Evolutionary conservation across 2,329 filamentous ascomycete species (phyloP).

Genomic region (Akanthomyces muscarius): DNA sequence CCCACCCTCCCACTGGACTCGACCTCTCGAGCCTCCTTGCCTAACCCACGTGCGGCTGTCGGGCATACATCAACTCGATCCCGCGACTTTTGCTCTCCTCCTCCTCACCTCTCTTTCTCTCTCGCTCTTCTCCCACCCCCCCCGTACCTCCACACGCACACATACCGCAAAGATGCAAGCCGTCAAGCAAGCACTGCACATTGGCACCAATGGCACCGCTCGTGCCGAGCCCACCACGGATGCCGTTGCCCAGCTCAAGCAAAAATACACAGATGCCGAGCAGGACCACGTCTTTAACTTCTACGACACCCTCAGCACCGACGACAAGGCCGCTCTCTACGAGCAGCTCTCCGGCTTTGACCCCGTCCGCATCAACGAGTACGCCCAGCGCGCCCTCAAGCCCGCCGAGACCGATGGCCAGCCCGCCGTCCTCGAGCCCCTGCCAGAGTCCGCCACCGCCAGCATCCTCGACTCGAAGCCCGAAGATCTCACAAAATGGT

Average conservation of each 20-base stretch:
- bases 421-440: constrained; percentile 67
- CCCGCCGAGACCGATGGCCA: constrained; percentile 62
- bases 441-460: constrained; percentile 80
- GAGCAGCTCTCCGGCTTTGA: constrained; percentile 79
- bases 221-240: constrained; percentile 57
- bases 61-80: not conserved
- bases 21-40: not conserved
- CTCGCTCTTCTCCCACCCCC: constrained; percentile 6
- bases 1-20: not conserved
- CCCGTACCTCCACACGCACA: constrained; percentile 10
- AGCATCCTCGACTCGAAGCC: constrained; percentile 86
- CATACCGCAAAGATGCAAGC: constrained; percentile 36
- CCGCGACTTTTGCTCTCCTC: not conserved
- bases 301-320: constrained; percentile 70
- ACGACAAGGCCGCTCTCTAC: constrained; percentile 75
- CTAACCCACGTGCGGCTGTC: constrained; percentile 7
- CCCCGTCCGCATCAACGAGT: constrained; percentile 80
- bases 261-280: constrained; percentile 71
- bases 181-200: constrained; percentile 40
- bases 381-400: constrained; percentile 77
- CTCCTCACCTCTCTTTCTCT: not conserved
- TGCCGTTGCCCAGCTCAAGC: constrained; percentile 65
- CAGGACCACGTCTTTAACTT: constrained; percentile 74
- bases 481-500: constrained; percentile 78
- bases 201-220: constrained; percentile 29